Evolutionary conservation across 2,329 filamentous ascomycete genomes (phyloP).

Genomic region (Exophiala alcalophila): DNA sequence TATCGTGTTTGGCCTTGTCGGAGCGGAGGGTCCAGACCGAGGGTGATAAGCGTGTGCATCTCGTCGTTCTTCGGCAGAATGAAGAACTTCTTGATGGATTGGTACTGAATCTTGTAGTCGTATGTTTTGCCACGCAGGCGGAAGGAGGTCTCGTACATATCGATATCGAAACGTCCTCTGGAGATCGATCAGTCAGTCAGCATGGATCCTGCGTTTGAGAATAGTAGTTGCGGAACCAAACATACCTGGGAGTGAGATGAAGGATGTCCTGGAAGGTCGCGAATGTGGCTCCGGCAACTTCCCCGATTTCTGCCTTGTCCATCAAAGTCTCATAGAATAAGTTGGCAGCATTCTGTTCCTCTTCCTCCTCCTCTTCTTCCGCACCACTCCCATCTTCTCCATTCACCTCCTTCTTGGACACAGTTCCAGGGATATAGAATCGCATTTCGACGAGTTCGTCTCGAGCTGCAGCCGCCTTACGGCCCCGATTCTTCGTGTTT

Average conservation of each 20-base stretch:
- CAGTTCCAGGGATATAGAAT: slow-evolving; percentile 93
- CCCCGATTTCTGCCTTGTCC: slow-evolving; percentile 98
- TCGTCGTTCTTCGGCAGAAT: slow-evolving; percentile 98
- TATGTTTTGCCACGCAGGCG: slow-evolving; percentile 97
- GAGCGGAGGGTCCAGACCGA: slow-evolving; percentile 90
- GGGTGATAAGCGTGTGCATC: slow-evolving; percentile 87
- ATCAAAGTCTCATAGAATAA: slow-evolving; percentile 98
- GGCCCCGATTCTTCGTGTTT: slow-evolving; percentile 68
- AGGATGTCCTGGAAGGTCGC: slow-evolving; percentile 95
- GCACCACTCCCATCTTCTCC: slow-evolving; percentile 60
- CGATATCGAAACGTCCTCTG: slow-evolving; percentile 98
- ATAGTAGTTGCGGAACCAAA: slow-evolving; percentile 2
- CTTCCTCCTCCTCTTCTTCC: slow-evolving; percentile 65
- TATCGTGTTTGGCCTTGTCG: slow-evolving; percentile 97
- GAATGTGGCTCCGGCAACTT: slow-evolving; percentile 97
- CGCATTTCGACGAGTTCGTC: slow-evolving; percentile 98
- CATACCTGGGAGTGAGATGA: slow-evolving; percentile 87
- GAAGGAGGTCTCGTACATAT: slow-evolving; percentile 99
- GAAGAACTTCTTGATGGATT: slow-evolving; percentile 98
- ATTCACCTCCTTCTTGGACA: slow-evolving; percentile 66
- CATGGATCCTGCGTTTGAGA: slow-evolving; percentile 27
- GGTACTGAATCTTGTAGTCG: slow-evolving; percentile 99
- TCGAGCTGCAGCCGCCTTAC: slow-evolving; percentile 81
- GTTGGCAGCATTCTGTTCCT: slow-evolving; percentile 92
- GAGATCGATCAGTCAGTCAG: slow-evolving; percentile 23